Evolutionary conservation across 176 grass and related monocot species (phyloP), one percentile per base, ranked within the genome.

Genomic region (Tuctoria greenei): DNA sequence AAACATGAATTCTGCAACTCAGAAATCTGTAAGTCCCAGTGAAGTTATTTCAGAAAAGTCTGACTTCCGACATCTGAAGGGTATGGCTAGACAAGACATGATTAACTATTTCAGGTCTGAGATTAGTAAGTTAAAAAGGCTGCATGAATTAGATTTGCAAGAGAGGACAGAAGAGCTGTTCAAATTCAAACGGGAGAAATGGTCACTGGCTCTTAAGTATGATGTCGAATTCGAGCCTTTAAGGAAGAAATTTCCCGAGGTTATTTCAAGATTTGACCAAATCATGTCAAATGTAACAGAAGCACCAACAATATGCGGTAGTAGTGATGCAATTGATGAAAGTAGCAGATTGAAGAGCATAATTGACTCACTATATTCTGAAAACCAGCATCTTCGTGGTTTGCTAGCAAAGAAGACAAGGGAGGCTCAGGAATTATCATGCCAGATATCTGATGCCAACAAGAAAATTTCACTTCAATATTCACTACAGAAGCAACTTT

Each of bases 101-200:
- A 75, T 88, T 74, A 83, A 82, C 39, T 95, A 92, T 67, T 99
- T 93, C 66, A 99, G 83, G 85, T 81, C 69, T 64, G 95, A 99
- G 81, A 95, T 99, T 65, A 84, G 86, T 76, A 95, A 99, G 82
- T 86, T 99, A 86, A 99, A 77, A 63, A 89, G 91, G 81, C 63
- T 89, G 18, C 91, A 99, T 79, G 95, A 99, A 63, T 73, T 85
- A 62, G 77, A 69, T 66, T 83, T 99, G 87, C 92, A 94, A 76
- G 91, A 99, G 71, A 99, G 86, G 79, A 99, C 95, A 1, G 95
- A 99, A 88, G 95, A 99, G 67, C 72, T 99, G 39, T 99, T 99
- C 84, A 94, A 72, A 82, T 83, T 86, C 73, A 99, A 99, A 82
- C 75, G 95, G 64, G 87, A 99, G 61, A 99, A 95, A 83, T 86